Evolutionary conservation across 2,329 filamentous ascomycete species (phyloP).

Genomic region (Exophiala bonariae): DNA sequence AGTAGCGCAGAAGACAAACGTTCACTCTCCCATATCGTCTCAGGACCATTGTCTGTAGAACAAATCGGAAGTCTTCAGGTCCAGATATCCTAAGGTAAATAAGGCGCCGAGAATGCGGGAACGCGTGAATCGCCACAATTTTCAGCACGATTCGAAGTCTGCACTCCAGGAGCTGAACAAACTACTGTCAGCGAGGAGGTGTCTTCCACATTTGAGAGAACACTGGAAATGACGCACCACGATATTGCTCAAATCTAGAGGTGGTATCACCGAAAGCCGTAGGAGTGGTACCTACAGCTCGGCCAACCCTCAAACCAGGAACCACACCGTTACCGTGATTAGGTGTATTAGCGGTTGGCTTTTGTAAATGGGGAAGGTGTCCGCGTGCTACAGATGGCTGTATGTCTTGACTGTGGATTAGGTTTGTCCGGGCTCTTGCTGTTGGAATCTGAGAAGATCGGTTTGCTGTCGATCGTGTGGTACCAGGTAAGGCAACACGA

Average conservation of each 20-base stretch:
- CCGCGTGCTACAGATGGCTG: conserved; percentile 8
- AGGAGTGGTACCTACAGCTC: conserved; percentile 7
- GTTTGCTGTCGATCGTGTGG: conserved; percentile 6
- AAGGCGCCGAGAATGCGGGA: background rate
- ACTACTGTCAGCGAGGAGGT: background rate
- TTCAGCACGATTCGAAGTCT: background rate
- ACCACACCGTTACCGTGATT: conserved; percentile 6
- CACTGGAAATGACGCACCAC: conserved; percentile 4
- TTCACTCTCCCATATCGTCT: too few relatives aligned
- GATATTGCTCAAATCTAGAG: conserved; percentile 8
- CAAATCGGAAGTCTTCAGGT: too few relatives aligned
- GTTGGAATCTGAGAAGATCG: conserved; percentile 15
- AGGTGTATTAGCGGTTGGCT: conserved; percentile 1
- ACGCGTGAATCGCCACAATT: background rate
- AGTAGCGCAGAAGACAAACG: too few relatives aligned
- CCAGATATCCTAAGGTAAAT: too few relatives aligned
- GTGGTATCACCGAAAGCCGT: conserved; percentile 2
- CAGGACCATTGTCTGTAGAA: too few relatives aligned
- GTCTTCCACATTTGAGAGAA: background rate
- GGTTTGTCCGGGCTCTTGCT: conserved; percentile 4
- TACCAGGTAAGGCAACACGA: conserved; percentile 8
- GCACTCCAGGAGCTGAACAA: background rate
- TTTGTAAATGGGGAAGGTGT: conserved; percentile 5
- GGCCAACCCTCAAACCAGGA: conserved; percentile 7
- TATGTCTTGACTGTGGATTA: conserved; percentile 1